phyloP scores from a whole-genome alignment of 139 green algal species.

The Haematococcus lacustris region DNA sequence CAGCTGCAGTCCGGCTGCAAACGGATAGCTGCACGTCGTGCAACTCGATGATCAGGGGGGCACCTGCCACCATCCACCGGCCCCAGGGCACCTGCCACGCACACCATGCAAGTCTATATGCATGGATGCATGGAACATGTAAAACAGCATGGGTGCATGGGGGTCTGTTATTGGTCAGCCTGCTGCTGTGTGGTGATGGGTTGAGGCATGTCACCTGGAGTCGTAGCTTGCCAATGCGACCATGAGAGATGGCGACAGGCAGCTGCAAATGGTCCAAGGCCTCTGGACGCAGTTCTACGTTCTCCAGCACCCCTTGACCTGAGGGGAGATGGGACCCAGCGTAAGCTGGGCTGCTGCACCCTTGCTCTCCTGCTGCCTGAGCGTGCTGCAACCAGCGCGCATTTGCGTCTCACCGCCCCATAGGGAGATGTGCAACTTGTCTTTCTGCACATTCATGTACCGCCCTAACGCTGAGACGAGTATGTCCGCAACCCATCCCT shows the following conservation, averaged over 20 bases:
- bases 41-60: constrained; percentile 45
- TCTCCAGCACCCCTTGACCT: constrained; percentile 51
- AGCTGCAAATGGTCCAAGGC: constrained; percentile 56
- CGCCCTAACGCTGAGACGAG: constrained; percentile 25
- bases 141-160: no score
- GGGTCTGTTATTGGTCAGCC: no score
- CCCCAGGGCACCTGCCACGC: constrained; percentile 59
- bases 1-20: not conserved
- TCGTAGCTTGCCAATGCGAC: constrained; percentile 39
- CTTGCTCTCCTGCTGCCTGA: no score
- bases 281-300: constrained; percentile 43
- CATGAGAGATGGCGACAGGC: constrained; percentile 43
- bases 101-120: not conserved
- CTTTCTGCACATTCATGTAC: constrained; percentile 51
- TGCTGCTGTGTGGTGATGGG: no score
- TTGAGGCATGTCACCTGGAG: no score
- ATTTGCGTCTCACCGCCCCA: constrained; percentile 42
- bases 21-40: constrained; percentile 37
- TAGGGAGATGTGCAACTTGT: constrained; percentile 50
- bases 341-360: no score
- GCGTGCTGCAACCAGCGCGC: no score
- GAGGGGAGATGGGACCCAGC: not conserved
- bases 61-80: constrained; percentile 27
- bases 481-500: constrained; percentile 8
- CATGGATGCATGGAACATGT: no score